phyloP scores from a whole-genome alignment of 352 stramenopile genomes.

The Phytophthora quininea region DNA sequence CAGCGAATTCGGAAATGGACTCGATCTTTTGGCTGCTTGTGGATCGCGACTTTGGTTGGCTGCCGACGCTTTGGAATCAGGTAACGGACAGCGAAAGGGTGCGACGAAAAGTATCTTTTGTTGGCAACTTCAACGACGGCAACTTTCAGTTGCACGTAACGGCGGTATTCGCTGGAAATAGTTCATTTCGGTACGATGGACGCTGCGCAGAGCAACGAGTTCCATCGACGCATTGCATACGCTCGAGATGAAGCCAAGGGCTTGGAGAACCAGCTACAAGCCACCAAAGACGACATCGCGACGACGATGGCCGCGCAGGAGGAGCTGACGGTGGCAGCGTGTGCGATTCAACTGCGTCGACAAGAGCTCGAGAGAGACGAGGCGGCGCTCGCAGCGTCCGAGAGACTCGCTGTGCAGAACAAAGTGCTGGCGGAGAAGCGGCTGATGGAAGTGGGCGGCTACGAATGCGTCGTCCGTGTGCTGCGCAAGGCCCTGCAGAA shows the following conservation, averaged over 20 bases:
- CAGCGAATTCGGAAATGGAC: constrained; percentile 32
- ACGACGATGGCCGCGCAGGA: constrained; percentile 47
- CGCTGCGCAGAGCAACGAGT: constrained; percentile 33
- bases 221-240: constrained; percentile 46
- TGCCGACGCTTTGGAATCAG: background rate
- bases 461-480: constrained; percentile 60
- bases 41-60: too few species aligned
- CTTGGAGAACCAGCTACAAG: constrained; percentile 41
- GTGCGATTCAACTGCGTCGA: constrained; percentile 51
- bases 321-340: constrained; percentile 58
- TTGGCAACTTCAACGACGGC: background rate
- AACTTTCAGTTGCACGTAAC: background rate
- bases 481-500: constrained; percentile 58
- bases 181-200: constrained; percentile 31
- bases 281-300: constrained; percentile 43
- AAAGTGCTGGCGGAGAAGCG: constrained; percentile 65
- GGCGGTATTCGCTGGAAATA: background rate
- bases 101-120: background rate
- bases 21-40: too few species aligned
- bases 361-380: constrained; percentile 72
- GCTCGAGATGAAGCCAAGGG: constrained; percentile 43
- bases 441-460: constrained; percentile 67
- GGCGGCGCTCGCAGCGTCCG: constrained; percentile 47
- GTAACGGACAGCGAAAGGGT: constrained; percentile 1
- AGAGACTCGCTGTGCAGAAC: constrained; percentile 54